Conservation (phyloP, 2,329 filamentous ascomycete genomes). For the Aspergillus bombycis region DNA sequence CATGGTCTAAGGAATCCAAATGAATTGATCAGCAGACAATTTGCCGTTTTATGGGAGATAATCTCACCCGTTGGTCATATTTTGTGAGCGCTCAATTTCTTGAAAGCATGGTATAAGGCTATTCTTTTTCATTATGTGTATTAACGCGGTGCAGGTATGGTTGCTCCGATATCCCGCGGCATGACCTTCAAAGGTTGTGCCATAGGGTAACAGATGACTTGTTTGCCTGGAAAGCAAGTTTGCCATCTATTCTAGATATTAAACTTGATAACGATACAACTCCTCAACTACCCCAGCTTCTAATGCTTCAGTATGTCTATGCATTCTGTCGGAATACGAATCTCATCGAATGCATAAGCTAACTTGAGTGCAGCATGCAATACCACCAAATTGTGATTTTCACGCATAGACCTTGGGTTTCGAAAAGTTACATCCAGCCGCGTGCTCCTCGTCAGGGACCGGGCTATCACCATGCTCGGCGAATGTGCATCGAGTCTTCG, state of each 20-base stretch:
- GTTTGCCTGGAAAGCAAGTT: conserved; percentile 40
- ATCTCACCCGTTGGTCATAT: conserved; percentile 48
- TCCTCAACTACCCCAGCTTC: conserved; percentile 43
- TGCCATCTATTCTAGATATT: conserved; percentile 42
- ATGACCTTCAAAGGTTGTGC: conserved; percentile 41
- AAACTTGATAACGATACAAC: conserved; percentile 34
- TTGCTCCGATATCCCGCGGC: conserved; percentile 41
- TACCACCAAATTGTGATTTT: conserved; percentile 50
- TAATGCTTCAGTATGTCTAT: conserved; percentile 43
- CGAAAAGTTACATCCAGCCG: conserved; percentile 47
- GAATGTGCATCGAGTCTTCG: conserved; percentile 48
- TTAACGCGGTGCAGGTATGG: conserved; percentile 36
- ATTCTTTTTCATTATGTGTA: background rate
- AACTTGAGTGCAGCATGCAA: conserved; percentile 38
- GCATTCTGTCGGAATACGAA: background rate
- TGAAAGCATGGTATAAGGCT: background rate
- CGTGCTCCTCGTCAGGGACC: conserved; percentile 45
- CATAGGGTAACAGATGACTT: conserved; percentile 20
- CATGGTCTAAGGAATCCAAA: conserved; percentile 32
- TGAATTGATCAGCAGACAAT: conserved; percentile 41
- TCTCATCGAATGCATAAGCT: conserved; percentile 1
- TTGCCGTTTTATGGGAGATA: conserved; percentile 48
- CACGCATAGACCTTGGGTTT: conserved; percentile 49
- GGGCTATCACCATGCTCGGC: conserved; percentile 48
- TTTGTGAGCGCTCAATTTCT: conserved; percentile 29